phyloP scores from a whole-genome alignment of 2,329 filamentous ascomycete species.

The Mycocentrospora acerina region DNA sequence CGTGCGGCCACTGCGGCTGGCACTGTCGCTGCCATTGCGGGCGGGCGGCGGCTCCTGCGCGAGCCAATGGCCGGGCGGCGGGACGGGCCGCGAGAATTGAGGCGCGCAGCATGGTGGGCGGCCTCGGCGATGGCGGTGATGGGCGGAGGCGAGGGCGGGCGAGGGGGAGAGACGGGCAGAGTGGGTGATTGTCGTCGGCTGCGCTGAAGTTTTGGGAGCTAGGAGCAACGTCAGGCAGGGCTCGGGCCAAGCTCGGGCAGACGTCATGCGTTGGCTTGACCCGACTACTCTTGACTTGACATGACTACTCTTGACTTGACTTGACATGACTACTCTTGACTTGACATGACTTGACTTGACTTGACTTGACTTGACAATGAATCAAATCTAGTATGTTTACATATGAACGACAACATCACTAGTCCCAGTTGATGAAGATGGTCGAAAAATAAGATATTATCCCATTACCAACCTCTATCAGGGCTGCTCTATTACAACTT shows the following conservation, averaged over 20 bases:
- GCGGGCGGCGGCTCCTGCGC: conserved; percentile 33
- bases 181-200: conserved; percentile 7
- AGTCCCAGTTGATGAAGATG: too few species aligned
- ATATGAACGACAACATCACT: too few species aligned
- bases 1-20: too few species aligned
- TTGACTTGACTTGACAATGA: too few species aligned
- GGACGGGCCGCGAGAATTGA: conserved; percentile 53
- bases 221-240: conserved; percentile 13
- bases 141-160: conserved; percentile 17
- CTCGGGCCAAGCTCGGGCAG: conserved; percentile 10
- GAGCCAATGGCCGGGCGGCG: conserved; percentile 42
- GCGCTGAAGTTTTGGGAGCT: conserved; percentile 4
- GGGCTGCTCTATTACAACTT: too few species aligned
- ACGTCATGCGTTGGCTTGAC: conserved; percentile 4
- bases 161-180: too few species aligned
- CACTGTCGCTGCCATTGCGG: conserved; percentile 44
- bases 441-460: too few species aligned
- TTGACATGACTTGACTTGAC: too few species aligned
- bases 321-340: too few species aligned
- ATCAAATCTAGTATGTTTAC: too few species aligned
- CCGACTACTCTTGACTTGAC: conserved; percentile 1
- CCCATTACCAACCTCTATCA: too few species aligned
- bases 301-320: too few species aligned
- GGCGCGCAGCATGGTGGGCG: conserved; percentile 59
- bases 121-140: conserved; percentile 34